Evolutionary conservation across 495 filamentous ascomycete species (phyloP), one percentile per base, ranked within the genome.

Genomic region (Aspergillus egyptiacus): DNA sequence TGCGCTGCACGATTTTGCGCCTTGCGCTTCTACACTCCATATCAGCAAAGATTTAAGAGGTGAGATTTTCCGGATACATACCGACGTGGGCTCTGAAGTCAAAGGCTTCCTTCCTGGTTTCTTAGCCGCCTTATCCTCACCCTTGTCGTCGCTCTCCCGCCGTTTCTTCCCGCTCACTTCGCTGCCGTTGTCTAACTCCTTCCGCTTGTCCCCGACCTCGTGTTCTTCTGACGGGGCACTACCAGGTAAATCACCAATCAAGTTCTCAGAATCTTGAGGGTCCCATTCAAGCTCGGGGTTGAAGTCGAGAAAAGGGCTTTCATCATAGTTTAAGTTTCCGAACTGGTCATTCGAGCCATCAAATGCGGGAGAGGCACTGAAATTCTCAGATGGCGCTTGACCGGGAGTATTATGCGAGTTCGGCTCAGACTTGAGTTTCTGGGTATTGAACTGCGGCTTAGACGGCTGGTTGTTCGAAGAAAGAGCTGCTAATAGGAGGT

Each of bases 1-100:
- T 99, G 93, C 22, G 93, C 93, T 1, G 94, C 93, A 49, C 93
- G 85, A 57, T 99, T 99, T 62, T 99, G 93, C 9, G 94, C 93
- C 70, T 99, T 99, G 55, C 93, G 87, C 73, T 99, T 99, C 91
- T 96, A 57, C 28, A 50, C 2, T n/a, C 62, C 57, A 38, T 30
- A 24, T 25, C 18, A 34, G 27, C 15, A 23, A 17, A 22, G 10
- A 1, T 2, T 0, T 44, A 27, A 19, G 13, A 13, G 1, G n/a
- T n/a, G n/a, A n/a, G 17, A 44, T 11, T 13, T n/a, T 2, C 5
- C n/a, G 10, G 1, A 33, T 48, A 54, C 89, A 73, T 83, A 96
- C 91, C 53, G 93, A 93, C 48, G 89, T 97, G 9, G 93, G 93
- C 55, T 99, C 93, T 30, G 86, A 89, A 38, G 87, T 97, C 59